phyloP scores from a whole-genome alignment of 495 filamentous ascomycete species.

The Echria macrotheca region DNA sequence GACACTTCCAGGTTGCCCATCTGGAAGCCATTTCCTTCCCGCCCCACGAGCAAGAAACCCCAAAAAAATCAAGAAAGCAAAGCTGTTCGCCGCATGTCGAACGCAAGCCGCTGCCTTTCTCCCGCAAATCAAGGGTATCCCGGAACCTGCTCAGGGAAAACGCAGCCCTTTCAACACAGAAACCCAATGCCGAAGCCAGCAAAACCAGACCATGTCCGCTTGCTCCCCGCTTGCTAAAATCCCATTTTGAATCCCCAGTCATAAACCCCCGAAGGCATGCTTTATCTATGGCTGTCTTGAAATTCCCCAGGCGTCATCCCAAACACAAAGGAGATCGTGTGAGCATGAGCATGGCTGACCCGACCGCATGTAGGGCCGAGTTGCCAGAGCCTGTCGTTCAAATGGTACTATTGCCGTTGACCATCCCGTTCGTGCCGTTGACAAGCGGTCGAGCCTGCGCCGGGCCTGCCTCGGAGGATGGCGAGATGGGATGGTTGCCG shows the following conservation, averaged over 20 bases:
- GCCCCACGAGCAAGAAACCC: too few relatives aligned
- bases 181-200: background rate
- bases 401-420: slow-evolving; percentile 16
- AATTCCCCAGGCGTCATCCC: background rate
- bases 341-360: background rate
- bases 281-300: slow-evolving; percentile 10
- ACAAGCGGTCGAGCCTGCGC: slow-evolving; percentile 24
- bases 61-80: too few relatives aligned
- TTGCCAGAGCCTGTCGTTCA: too few relatives aligned
- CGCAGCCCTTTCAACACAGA: background rate
- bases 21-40: background rate
- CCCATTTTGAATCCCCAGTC: too few relatives aligned
- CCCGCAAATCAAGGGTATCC: slow-evolving; percentile 20
- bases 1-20: background rate
- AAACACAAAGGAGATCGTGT: slow-evolving; percentile 9
- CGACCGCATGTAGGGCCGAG: too few relatives aligned
- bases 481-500: slow-evolving; percentile 26
- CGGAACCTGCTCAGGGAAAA: slow-evolving; percentile 10
- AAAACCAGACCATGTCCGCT: background rate
- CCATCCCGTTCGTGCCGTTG: slow-evolving; percentile 24
- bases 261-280: background rate
- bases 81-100: too few relatives aligned
- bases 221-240: background rate
- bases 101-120: too few relatives aligned
- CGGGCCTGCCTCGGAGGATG: slow-evolving; percentile 26